A percentile compares a stretch with the other conserved stretches of the same genome.
Evolutionary conservation across 2,329 filamentous ascomycete species (phyloP).

Genomic region (Sphaerulina vaccinii): DNA sequence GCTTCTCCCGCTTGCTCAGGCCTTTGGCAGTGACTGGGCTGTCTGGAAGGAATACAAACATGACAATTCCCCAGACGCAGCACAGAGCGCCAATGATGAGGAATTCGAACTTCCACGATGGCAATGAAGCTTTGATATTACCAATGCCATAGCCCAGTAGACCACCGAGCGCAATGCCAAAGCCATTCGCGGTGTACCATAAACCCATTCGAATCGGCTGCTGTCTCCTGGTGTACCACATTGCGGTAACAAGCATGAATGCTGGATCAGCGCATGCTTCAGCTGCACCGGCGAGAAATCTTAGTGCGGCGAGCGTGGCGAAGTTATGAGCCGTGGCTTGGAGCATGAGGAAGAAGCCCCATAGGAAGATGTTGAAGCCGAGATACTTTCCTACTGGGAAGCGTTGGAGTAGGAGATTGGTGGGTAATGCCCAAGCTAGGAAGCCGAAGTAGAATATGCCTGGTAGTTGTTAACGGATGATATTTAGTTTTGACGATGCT

Average conservation of each 20-base stretch:
- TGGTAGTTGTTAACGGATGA: neutral
- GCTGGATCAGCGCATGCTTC: conserved; percentile 60
- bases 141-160: conserved; percentile 61
- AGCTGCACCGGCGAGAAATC: conserved; percentile 57
- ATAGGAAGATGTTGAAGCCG: conserved; percentile 59
- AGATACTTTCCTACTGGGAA: conserved; percentile 54
- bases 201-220: conserved; percentile 61
- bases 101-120: conserved; percentile 66
- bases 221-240: conserved; percentile 58
- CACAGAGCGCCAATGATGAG: conserved; percentile 60
- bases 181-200: conserved; percentile 60
- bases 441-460: conserved; percentile 55
- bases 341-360: conserved; percentile 46
- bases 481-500: no score
- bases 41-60: conserved; percentile 42
- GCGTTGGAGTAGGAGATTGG: conserved; percentile 54
- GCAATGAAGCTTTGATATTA: conserved; percentile 56
- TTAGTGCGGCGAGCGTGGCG: conserved; percentile 54
- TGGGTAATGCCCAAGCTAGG: conserved; percentile 55
- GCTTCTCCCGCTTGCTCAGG: conserved; percentile 52
- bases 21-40: conserved; percentile 55
- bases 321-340: conserved; percentile 47
- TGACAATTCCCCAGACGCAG: conserved; percentile 58
- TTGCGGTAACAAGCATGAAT: conserved; percentile 64
- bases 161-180: conserved; percentile 60